phyloP scores from a whole-genome alignment of 2,329 filamentous ascomycete genomes.

The Colletotrichum sansevieriae region DNA sequence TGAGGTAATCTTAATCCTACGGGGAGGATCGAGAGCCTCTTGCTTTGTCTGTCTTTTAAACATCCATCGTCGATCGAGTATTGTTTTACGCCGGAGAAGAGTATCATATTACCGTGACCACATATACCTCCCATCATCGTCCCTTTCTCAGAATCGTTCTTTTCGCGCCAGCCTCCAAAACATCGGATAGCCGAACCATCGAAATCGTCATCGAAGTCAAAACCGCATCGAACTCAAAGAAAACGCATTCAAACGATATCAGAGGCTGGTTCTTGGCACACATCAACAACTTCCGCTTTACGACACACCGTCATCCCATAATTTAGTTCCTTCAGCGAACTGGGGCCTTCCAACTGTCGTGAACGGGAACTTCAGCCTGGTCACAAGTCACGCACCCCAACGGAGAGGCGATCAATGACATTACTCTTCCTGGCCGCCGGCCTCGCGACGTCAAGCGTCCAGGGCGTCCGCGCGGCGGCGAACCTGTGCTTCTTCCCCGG shows the following conservation, averaged over 20 bases:
- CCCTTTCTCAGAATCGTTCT: neutral
- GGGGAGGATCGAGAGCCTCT: slow-evolving; percentile 27
- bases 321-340: neutral
- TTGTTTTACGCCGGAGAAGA: slow-evolving; percentile 7
- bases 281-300: neutral
- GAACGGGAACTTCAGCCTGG: neutral
- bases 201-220: neutral
- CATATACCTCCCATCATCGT: neutral
- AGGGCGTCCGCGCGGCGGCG: slow-evolving; percentile 18
- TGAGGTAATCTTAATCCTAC: slow-evolving; percentile 38
- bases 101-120: slow-evolving; percentile 1
- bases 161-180: neutral
- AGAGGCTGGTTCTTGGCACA: slow-evolving; percentile 37
- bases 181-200: slow-evolving; percentile 12
- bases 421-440: slow-evolving; percentile 24
- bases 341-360: slow-evolving; percentile 1
- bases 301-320: too few species aligned
- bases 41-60: neutral
- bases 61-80: neutral
- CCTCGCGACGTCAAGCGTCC: neutral
- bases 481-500: slow-evolving; percentile 40
- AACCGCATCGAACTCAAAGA: neutral
- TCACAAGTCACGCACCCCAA: too few species aligned
- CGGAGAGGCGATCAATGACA: too few species aligned
- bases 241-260: slow-evolving; percentile 1